Percentiles rank a stretch among this genome's conserved stretches.
Conservation (phyloP, 208 protist species). For the Zelonia costaricensis region DNA sequence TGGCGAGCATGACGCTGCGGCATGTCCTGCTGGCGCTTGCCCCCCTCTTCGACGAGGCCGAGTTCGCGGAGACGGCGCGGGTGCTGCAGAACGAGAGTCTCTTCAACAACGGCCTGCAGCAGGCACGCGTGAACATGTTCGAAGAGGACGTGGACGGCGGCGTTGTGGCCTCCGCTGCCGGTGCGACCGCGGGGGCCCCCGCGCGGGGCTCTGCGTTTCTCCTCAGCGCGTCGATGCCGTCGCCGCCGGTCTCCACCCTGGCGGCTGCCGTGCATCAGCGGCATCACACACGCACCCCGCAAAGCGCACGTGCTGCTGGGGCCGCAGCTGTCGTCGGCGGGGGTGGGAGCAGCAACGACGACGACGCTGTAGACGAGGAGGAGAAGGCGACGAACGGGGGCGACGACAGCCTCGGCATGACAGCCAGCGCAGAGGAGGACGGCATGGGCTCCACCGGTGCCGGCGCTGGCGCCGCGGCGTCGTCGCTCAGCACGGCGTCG, state of each 20-base stretch:
- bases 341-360: slow-evolving; percentile 10
- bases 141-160: slow-evolving; percentile 23
- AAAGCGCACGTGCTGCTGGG: no score
- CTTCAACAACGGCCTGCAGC: slow-evolving; percentile 12
- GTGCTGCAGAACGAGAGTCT: slow-evolving; percentile 30
- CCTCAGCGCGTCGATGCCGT: no score
- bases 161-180: no score
- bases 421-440: slow-evolving; percentile 9
- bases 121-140: slow-evolving; percentile 26
- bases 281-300: no score
- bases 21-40: slow-evolving; percentile 25
- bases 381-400: neutral
- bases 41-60: slow-evolving; percentile 38
- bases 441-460: neutral
- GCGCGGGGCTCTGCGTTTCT: no score
- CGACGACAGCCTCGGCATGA: slow-evolving; percentile 29
- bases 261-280: no score
- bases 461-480: no score
- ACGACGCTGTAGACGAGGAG: no score
- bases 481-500: no score
- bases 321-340: neutral
- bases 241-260: no score
- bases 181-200: no score
- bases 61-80: slow-evolving; percentile 23
- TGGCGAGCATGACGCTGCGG: slow-evolving; percentile 22